These are phyloP conservation scores for Musa schizocarpa DNA, from an alignment of 176 grass and related monocot genomes.

Conservation along the genomic window DNA sequence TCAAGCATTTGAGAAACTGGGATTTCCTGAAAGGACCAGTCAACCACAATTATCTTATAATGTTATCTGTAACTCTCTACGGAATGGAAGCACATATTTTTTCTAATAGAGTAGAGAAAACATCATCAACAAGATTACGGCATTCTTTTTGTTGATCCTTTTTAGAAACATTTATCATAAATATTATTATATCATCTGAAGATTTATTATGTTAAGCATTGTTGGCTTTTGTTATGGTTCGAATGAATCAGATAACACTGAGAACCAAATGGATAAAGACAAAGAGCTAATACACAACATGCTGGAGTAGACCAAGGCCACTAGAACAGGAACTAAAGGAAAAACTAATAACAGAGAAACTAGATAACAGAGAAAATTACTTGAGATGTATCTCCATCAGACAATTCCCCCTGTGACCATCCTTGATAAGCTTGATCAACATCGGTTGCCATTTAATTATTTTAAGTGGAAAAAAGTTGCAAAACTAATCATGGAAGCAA, in stretches of 20 bases:
- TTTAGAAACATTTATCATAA: background rate
- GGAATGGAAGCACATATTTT: background rate
- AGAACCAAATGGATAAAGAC: no score
- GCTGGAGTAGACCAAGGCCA: background rate
- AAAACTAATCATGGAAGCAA: slow-evolving; percentile 11
- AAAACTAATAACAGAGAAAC: background rate
- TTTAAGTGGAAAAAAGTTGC: slow-evolving; percentile 13
- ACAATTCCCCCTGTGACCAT: slow-evolving; percentile 72
- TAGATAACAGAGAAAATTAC: slow-evolving; percentile 28
- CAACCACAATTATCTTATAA: background rate
- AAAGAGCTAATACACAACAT: no score
- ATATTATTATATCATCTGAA: no score
- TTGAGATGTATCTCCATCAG: slow-evolving; percentile 52
- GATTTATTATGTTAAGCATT: no score
- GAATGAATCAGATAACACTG: no score
- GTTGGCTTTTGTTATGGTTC: no score
- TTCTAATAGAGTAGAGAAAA: background rate
- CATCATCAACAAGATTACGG: background rate
- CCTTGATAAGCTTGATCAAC: slow-evolving; percentile 73
- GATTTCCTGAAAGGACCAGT: slow-evolving; percentile 41
- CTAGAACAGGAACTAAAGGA: background rate
- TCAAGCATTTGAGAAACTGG: slow-evolving; percentile 75
- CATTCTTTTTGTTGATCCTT: background rate
- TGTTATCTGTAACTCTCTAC: background rate
- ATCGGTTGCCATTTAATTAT: slow-evolving; percentile 47